phyloP scores from a whole-genome alignment of 139 green algal genomes.

The Chlorella sp. region DNA sequence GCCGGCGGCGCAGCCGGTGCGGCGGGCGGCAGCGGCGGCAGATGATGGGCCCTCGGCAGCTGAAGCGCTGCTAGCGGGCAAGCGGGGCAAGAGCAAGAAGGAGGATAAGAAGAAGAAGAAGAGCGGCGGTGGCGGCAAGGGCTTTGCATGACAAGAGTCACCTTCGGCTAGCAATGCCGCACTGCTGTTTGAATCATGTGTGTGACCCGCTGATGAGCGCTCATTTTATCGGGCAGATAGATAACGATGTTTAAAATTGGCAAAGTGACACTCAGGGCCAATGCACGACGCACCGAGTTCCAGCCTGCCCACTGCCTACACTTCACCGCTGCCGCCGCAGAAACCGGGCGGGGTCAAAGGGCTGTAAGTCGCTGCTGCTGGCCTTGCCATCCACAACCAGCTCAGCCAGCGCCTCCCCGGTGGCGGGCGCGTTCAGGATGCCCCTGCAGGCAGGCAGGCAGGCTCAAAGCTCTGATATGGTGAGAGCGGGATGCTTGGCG shows the following conservation, averaged over 20 bases:
- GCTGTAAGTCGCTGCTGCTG: slow-evolving; percentile 45
- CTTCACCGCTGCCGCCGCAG: neutral
- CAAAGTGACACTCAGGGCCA: neutral
- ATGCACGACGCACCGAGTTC: neutral
- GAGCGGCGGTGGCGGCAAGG: slow-evolving; percentile 22
- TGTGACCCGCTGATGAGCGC: neutral
- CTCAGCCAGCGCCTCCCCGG: slow-evolving; percentile 76
- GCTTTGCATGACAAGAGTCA: neutral
- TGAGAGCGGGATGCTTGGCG: too few relatives aligned
- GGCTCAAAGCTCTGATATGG: neutral
- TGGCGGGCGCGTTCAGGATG: slow-evolving; percentile 84
- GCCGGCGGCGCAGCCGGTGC: neutral
- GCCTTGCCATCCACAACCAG: slow-evolving; percentile 57
- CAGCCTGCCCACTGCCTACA: neutral
- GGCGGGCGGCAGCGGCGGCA: neutral
- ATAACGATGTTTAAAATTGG: neutral
- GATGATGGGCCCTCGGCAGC: neutral
- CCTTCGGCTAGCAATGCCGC: neutral
- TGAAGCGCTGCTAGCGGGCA: slow-evolving; percentile 4
- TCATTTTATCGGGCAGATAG: neutral
- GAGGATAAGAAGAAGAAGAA: neutral
- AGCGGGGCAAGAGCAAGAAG: slow-evolving; percentile 38
- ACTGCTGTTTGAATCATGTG: neutral
- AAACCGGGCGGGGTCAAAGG: slow-evolving; percentile 59
- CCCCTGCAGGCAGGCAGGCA: slow-evolving; percentile 30